Evolutionary conservation across 805 yeast genomes (phyloP), one percentile per base, ranked within the genome.

Genomic region (Cyberlindnera euphorbiae): DNA sequence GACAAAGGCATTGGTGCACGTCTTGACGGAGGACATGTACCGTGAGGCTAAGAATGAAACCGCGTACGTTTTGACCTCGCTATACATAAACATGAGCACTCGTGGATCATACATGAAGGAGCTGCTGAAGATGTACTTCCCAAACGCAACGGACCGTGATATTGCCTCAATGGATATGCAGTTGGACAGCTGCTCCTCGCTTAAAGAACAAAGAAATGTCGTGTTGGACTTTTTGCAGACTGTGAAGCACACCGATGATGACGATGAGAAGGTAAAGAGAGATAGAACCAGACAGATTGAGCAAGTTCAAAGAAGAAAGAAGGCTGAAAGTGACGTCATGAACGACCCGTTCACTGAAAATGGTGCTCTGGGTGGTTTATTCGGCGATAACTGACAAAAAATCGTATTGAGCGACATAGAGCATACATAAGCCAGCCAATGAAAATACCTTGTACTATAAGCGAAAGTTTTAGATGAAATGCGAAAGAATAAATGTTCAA

Each of bases 31-130:
- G 50, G 81, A 77, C 38, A 79, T 84, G 43, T 86, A 84, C 58
- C 75, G 74, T 30, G 98, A 90, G 51, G 83, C 93, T 0, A 95
- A 89, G 46, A 75, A 81, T 13, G 98, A 90, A 56, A 95, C 94
- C 1, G 89, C 94, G n/a, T 80, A 84, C 39, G 84, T 94, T 2
- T 71, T 90, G 40, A 82, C 96, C 0, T 76, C 82, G 3, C 63
- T 90, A 31, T 89, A 87, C 56, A 73, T 86, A 51, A 77, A 82
- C 8, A 66, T 86, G 49, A 69, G 90, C 35, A 67, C 78, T 26
- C 79, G 81, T 55, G 77, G 82, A 41, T 74, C 77, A 41, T 75
- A 76, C 54, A 88, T 90, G 6, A 78, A 82, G 5, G 66, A 78
- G 36, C 65, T 77, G 12, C 62, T 83, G 40, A 67, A 75, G 32